Percentiles rank a stretch among this genome's conserved stretches.
Conservation (phyloP, 2,329 filamentous ascomycete species). For the Coniosporium tulheliwenetii region DNA sequence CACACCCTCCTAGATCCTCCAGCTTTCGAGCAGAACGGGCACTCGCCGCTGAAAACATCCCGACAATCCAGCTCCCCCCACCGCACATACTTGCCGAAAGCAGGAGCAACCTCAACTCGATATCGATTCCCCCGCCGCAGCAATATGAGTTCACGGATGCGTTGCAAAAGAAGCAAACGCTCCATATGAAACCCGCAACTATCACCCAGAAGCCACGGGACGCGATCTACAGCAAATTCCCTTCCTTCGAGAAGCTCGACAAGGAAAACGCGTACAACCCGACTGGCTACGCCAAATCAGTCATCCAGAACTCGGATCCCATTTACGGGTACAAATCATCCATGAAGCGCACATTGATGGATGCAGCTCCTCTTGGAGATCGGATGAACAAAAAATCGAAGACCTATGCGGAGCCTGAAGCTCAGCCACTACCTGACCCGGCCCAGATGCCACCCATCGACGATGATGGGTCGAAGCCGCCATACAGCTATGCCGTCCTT, state of each 20-base stretch:
- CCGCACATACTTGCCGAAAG: neutral
- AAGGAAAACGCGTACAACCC: constrained; percentile 32
- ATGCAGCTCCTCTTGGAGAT: constrained; percentile 59
- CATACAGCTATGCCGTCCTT: constrained; percentile 83
- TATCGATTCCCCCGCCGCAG: constrained; percentile 51
- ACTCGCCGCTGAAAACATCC: constrained; percentile 38
- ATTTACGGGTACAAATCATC: constrained; percentile 27
- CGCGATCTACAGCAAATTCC: constrained; percentile 35
- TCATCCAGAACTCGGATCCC: constrained; percentile 29
- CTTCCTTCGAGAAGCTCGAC: constrained; percentile 26
- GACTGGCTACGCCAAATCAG: constrained; percentile 22
- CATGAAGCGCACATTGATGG: constrained; percentile 49
- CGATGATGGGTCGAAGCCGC: constrained; percentile 80
- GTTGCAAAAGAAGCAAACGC: constrained; percentile 43
- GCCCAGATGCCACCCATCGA: constrained; percentile 67
- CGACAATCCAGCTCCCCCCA: neutral
- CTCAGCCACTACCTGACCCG: constrained; percentile 45
- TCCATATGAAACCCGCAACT: constrained; percentile 18
- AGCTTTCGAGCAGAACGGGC: constrained; percentile 32
- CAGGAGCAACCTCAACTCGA: constrained; percentile 29
- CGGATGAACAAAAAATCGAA: constrained; percentile 54
- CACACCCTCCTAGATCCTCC: constrained; percentile 55
- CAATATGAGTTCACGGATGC: constrained; percentile 46
- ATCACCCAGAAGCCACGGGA: constrained; percentile 43
- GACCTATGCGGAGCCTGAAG: constrained; percentile 35